phyloP scores from a whole-genome alignment of 2,329 filamentous ascomycete species.

The Penicillium sclerotigenum region DNA sequence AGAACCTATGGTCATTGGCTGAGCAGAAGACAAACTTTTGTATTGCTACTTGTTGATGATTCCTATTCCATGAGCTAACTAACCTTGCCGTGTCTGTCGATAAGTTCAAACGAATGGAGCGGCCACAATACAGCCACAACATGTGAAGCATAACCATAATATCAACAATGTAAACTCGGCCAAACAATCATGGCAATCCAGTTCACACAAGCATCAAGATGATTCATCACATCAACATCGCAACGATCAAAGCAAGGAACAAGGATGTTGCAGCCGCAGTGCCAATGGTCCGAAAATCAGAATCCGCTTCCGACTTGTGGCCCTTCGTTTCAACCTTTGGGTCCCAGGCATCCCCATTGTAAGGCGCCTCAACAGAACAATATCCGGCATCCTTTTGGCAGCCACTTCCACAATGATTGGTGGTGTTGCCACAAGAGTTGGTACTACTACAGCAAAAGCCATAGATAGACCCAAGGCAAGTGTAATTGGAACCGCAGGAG shows the following conservation, averaged over 20 bases:
- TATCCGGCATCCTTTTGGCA: constrained; percentile 32
- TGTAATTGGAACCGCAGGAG: constrained; percentile 34
- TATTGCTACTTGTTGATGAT: background rate
- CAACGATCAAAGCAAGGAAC: constrained; percentile 21
- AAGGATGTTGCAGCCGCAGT: constrained; percentile 21
- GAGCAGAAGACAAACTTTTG: background rate
- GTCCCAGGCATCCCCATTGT: constrained; percentile 22
- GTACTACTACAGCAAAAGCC: constrained; percentile 33
- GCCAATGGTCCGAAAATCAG: constrained; percentile 16
- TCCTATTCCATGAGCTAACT: background rate
- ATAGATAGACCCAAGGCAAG: constrained; percentile 35
- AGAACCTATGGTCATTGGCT: background rate
- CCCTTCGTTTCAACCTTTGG: constrained; percentile 8
- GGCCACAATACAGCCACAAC: background rate
- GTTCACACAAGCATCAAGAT: background rate
- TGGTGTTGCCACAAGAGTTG: constrained; percentile 33
- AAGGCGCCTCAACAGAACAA: constrained; percentile 23
- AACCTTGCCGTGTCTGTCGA: background rate
- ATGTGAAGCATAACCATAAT: constrained; percentile 14
- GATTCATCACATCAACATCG: constrained; percentile 19
- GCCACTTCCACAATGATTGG: constrained; percentile 30
- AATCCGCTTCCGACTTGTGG: constrained; percentile 19
- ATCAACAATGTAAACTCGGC: background rate
- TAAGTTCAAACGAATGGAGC: constrained; percentile 4
- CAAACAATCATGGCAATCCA: background rate